These are phyloP conservation scores for Athelia sp. DNA, from an alignment of 1,284 basidiomycete genomes.

Conservation along the genomic window DNA sequence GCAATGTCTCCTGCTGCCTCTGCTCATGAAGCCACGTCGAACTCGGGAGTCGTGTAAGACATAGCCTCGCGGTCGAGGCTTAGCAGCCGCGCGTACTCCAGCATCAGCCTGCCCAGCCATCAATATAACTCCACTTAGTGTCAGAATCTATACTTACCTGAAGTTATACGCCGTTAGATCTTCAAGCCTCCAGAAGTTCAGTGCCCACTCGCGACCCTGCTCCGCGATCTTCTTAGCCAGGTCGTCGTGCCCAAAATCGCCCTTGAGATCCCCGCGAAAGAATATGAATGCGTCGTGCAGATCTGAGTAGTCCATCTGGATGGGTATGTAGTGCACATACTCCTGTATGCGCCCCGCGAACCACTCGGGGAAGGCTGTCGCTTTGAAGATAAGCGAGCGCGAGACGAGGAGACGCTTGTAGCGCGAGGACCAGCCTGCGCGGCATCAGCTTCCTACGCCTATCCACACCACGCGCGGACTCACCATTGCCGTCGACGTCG, in stretches of 20 bases:
- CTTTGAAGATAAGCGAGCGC: slow-evolving; percentile 59
- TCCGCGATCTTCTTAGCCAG: slow-evolving; percentile 51
- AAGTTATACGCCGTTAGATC: slow-evolving; percentile 64
- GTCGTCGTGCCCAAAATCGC: slow-evolving; percentile 45
- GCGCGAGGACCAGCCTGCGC: slow-evolving; percentile 67
- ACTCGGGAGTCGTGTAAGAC: slow-evolving; percentile 15
- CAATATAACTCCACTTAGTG: neutral
- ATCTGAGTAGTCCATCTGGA: slow-evolving; percentile 50
- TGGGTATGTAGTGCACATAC: slow-evolving; percentile 61
- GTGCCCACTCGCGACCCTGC: slow-evolving; percentile 56
- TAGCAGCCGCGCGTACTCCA: slow-evolving; percentile 50
- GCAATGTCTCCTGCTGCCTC: too few relatives aligned
- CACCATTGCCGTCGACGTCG: slow-evolving; percentile 34
- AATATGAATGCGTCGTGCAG: slow-evolving; percentile 54
- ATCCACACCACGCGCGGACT: neutral
- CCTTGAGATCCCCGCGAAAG: slow-evolving; percentile 45
- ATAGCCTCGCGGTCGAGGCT: slow-evolving; percentile 39
- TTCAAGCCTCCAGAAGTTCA: slow-evolving; percentile 55
- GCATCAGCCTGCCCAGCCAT: slow-evolving; percentile 23
- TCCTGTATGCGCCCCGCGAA: slow-evolving; percentile 41
- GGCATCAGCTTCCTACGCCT: slow-evolving; percentile 41
- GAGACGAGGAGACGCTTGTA: slow-evolving; percentile 63
- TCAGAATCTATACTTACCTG: slow-evolving; percentile 33
- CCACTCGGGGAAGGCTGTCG: slow-evolving; percentile 66
- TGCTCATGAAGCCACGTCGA: too few relatives aligned